Evolutionary conservation across 306 rosid genomes (phyloP).

Genomic region (Castanopsis chinensis): DNA sequence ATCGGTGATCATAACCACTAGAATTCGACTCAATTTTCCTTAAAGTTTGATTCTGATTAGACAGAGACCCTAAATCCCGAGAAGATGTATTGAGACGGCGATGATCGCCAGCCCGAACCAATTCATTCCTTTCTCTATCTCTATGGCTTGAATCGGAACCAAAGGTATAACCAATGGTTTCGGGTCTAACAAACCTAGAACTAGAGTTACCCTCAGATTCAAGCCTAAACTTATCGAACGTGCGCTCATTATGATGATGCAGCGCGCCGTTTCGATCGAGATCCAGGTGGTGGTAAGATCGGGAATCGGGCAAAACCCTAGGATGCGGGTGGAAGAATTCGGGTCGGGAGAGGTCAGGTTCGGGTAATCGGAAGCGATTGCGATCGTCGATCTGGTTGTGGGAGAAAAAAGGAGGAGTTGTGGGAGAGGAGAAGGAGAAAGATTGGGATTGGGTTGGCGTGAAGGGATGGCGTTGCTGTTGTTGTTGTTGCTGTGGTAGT

Average conservation of each 20-base stretch:
- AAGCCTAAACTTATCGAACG: slow-evolving; percentile 24
- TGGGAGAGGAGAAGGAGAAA: slow-evolving; percentile 10
- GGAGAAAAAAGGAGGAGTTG: slow-evolving; percentile 7
- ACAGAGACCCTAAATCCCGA: slow-evolving; percentile 10
- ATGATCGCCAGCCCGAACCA: slow-evolving; percentile 32
- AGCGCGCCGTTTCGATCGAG: slow-evolving; percentile 25
- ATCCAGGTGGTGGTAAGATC: slow-evolving; percentile 17
- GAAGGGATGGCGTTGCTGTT: slow-evolving; percentile 3
- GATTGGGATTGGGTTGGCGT: slow-evolving; percentile 30
- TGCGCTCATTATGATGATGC: slow-evolving; percentile 26
- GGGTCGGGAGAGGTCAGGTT: slow-evolving; percentile 12
- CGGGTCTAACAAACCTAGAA: slow-evolving; percentile 36
- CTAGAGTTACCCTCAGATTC: slow-evolving; percentile 30
- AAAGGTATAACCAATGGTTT: slow-evolving; percentile 10
- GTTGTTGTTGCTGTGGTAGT: not conserved
- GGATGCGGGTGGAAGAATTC: slow-evolving; percentile 15
- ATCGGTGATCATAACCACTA: slow-evolving; percentile 29
- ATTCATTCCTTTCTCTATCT: slow-evolving; percentile 2
- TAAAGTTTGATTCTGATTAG: slow-evolving; percentile 16
- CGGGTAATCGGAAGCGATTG: slow-evolving; percentile 20
- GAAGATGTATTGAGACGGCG: slow-evolving; percentile 10
- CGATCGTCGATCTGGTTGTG: slow-evolving; percentile 19
- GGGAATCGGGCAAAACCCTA: slow-evolving; percentile 24
- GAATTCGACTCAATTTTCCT: slow-evolving; percentile 24
- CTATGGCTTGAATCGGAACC: slow-evolving; percentile 27